Evolutionary conservation across 2,329 filamentous ascomycete species (phyloP), one percentile per base, ranked within the genome.

Genomic region (Penicillium sp.): DNA sequence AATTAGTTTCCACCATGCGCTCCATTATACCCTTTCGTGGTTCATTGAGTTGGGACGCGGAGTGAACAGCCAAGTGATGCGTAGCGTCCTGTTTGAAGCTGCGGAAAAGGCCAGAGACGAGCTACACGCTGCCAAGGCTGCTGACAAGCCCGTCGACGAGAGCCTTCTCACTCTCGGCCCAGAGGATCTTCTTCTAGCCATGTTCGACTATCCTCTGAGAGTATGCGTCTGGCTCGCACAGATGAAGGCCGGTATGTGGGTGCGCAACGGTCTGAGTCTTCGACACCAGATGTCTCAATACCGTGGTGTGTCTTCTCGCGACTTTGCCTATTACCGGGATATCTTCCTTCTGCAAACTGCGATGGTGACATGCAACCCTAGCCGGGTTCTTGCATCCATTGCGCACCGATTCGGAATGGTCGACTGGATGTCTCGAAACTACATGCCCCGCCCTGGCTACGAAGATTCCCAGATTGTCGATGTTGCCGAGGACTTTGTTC

Each of bases 211-310:
- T 62, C 92, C 95, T 0, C 77, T 98, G 3, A 82, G 95, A 45
- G 91, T 97, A 0, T 96, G 90, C 66, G 90, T 89, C 18, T 98
- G 93, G 93, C 77, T 98, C 28, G 88, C 93, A 5, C 95, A 98
- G 73, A 97, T 98, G 83, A 95, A 95, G 69, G 90, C 92, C 15
- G 89, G 90, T 44, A 95, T 97, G 84, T 98, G 95, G 93, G 92
- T 98, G 55, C 84, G 93, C 48, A 98, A 98, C 66, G 93, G 93
- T 2, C 89, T 98, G 65, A 97, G 92, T 62, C 80, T 98, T 44
- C 84, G 92, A 33, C 93, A 98, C 67, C 93, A 98, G 70, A 93
- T 95, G 67, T 87, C 87, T 45, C 93, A 91, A 15, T 98, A 98
- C 67, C 85, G 90, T 13, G 91, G 89, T 35, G 89, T 96, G 12